Percentiles rank a stretch among this genome's conserved stretches.
Conservation (phyloP, 768 basidiomycete species). For the Leucosporidium creatinivorum region DNA sequence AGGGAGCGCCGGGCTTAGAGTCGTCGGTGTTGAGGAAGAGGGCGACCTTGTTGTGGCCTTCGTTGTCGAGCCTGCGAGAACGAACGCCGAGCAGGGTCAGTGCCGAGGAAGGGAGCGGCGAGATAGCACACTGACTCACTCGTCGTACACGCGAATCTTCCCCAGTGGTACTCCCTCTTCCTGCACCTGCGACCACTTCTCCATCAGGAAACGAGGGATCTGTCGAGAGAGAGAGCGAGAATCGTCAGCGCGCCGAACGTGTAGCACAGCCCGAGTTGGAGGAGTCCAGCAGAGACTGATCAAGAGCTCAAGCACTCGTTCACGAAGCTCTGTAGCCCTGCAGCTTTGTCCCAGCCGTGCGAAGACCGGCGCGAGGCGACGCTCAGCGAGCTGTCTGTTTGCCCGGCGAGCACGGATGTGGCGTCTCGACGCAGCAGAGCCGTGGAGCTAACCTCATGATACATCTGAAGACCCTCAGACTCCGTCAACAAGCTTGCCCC, state of each 20-base stretch:
- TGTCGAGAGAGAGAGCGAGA: constrained; percentile 39
- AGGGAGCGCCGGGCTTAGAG: constrained; percentile 60
- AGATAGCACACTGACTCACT: constrained; percentile 42
- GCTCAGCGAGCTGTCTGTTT: too few relatives aligned
- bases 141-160: constrained; percentile 67
- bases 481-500: too few relatives aligned
- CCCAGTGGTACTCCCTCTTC: constrained; percentile 73
- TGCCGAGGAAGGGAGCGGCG: not conserved
- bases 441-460: too few relatives aligned
- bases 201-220: constrained; percentile 81
- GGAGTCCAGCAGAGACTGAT: not conserved
- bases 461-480: too few relatives aligned
- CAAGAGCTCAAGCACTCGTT: not conserved
- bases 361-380: not conserved
- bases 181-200: constrained; percentile 70
- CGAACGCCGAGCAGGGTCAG: too few relatives aligned
- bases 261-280: too few relatives aligned
- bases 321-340: not conserved
- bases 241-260: not conserved
- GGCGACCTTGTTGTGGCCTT: constrained; percentile 32
- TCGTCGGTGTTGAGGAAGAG: constrained; percentile 43
- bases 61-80: constrained; percentile 16
- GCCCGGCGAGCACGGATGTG: too few relatives aligned
- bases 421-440: too few relatives aligned
- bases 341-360: not conserved